phyloP scores from a whole-genome alignment of 2,329 filamentous ascomycete species.

The Parascedosporium putredinis region DNA sequence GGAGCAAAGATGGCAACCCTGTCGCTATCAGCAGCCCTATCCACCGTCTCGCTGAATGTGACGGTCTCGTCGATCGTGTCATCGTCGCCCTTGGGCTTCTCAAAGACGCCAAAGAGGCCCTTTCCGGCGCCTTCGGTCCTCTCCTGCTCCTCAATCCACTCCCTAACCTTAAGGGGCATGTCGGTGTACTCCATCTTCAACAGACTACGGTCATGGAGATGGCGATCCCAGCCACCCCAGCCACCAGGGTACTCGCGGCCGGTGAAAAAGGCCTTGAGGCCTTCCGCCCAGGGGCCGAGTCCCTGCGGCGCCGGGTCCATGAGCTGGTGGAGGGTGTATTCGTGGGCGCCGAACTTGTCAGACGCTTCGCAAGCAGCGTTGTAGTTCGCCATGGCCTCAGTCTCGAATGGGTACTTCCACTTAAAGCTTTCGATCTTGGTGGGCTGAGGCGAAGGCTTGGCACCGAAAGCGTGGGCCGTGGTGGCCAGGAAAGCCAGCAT shows the following conservation, averaged over 20 bases:
- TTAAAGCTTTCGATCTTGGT: constrained; percentile 27
- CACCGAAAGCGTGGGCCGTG: constrained; percentile 17
- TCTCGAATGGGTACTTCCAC: constrained; percentile 31
- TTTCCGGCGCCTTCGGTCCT: constrained; percentile 21
- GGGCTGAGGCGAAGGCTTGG: constrained; percentile 19
- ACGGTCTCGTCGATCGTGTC: constrained; percentile 28
- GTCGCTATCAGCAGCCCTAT: constrained; percentile 21
- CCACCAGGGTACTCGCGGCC: constrained; percentile 36
- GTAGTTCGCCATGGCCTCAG: constrained; percentile 19
- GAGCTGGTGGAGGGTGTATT: constrained; percentile 35
- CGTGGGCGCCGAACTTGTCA: constrained; percentile 24
- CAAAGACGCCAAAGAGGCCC: constrained; percentile 31
- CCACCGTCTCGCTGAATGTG: constrained; percentile 18
- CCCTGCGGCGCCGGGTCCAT: constrained; percentile 25
- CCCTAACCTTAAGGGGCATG: constrained; percentile 30
- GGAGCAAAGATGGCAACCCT: constrained; percentile 40
- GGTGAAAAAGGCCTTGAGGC: constrained; percentile 29
- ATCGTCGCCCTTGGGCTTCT: constrained; percentile 25
- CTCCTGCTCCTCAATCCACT: constrained; percentile 38
- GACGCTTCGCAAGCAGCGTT: constrained; percentile 23
- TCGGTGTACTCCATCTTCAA: constrained; percentile 34
- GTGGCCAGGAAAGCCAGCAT: constrained; percentile 10
- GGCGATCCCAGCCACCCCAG: constrained; percentile 42
- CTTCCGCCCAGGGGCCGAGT: constrained; percentile 27
- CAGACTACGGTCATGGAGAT: constrained; percentile 36